phyloP scores from a whole-genome alignment of 2,329 filamentous ascomycete genomes.

The Ophiocordyceps camponoti-leonardi region DNA sequence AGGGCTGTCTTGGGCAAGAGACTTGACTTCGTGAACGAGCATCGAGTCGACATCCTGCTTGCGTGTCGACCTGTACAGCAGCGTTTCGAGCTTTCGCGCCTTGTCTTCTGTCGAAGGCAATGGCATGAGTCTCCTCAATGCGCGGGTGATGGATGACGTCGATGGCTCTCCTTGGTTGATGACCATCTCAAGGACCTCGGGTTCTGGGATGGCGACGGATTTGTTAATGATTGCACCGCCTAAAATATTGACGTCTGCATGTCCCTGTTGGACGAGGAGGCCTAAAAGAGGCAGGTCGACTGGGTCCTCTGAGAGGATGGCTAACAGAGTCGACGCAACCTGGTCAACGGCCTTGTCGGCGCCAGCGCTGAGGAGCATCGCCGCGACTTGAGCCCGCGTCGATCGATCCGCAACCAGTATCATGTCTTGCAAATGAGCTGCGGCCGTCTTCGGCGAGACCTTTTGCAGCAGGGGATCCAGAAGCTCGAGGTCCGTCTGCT shows the following conservation, averaged over 20 bases:
- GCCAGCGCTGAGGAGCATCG: constrained; percentile 26
- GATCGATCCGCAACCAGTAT: constrained; percentile 26
- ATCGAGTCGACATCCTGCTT: constrained; percentile 25
- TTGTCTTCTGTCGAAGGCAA: constrained; percentile 27
- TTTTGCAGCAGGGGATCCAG: constrained; percentile 27
- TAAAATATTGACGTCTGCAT: constrained; percentile 33
- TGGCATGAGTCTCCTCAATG: constrained; percentile 23
- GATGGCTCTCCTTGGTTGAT: constrained; percentile 27
- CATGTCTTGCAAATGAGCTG: constrained; percentile 28
- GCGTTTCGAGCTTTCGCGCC: constrained; percentile 27
- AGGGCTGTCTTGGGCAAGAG: constrained; percentile 16
- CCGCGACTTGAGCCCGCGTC: constrained; percentile 27
- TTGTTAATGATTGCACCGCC: constrained; percentile 23
- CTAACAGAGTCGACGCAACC: constrained; percentile 23
- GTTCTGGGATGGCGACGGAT: constrained; percentile 25
- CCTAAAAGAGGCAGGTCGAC: constrained; percentile 31
- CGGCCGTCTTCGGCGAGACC: constrained; percentile 27
- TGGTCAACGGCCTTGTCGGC: constrained; percentile 23
- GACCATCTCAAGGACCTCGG: constrained; percentile 28
- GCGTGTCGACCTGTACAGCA: constrained; percentile 25
- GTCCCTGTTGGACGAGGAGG: constrained; percentile 30
- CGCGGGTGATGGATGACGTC: constrained; percentile 22
- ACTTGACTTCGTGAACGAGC: constrained; percentile 33
- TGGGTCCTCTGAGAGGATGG: constrained; percentile 23
- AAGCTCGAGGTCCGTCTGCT: constrained; percentile 27